Evolutionary conservation across 495 filamentous ascomycete genomes (phyloP).

Genomic region (Penicillium samsonianum): DNA sequence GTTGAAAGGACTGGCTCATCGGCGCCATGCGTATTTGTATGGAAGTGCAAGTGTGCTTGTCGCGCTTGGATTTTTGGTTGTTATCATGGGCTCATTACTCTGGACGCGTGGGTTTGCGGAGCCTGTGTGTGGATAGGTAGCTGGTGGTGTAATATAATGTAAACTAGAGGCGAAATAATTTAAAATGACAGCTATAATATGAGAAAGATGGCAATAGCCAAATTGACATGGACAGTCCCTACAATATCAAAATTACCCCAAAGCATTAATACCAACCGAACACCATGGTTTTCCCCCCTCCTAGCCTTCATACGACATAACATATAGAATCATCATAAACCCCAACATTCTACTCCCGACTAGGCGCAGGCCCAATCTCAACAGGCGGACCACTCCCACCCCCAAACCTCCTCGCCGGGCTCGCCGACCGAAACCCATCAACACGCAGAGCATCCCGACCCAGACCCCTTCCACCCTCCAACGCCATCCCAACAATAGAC

Average conservation of each 20-base stretch:
- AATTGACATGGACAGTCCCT: slow-evolving; percentile 6
- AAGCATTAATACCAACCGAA: not conserved
- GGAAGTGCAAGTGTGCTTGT: slow-evolving; percentile 63
- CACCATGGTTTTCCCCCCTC: not conserved
- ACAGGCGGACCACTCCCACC: not conserved
- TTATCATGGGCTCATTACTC: slow-evolving; percentile 76
- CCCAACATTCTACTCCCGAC: not conserved
- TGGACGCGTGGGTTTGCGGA: slow-evolving; percentile 69
- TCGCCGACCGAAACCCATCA: not conserved
- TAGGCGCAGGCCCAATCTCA: slow-evolving; percentile 11
- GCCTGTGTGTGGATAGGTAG: slow-evolving; percentile 46
- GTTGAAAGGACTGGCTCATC: slow-evolving; percentile 61
- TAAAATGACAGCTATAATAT: not conserved
- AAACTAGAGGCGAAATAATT: not conserved
- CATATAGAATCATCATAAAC: not conserved
- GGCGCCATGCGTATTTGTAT: slow-evolving; percentile 75
- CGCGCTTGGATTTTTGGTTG: slow-evolving; percentile 66
- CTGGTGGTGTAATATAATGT: not conserved
- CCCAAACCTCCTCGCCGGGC: slow-evolving; percentile 6
- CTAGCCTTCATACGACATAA: not conserved
- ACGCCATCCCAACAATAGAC: slow-evolving; percentile 3
- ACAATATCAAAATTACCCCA: not conserved
- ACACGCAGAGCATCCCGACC: not conserved
- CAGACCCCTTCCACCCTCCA: not conserved
- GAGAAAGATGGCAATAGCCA: not conserved